Percentiles rank a stretch among this genome's conserved stretches.
Conservation (phyloP, 352 stramenopile species). For the Phytopythium montanum region DNA sequence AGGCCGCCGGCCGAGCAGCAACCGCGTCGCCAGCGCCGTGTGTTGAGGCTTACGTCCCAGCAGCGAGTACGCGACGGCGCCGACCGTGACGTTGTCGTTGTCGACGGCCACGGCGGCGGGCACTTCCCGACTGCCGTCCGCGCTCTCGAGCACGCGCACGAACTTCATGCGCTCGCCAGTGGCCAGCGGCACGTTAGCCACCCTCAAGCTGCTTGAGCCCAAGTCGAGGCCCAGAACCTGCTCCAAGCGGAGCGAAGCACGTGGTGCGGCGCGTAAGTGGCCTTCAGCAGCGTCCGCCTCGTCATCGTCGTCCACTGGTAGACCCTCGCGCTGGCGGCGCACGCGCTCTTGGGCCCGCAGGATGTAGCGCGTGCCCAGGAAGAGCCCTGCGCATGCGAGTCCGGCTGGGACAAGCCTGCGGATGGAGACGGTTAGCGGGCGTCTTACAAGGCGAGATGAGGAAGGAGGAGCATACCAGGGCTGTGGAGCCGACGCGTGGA, state of each 20-base stretch:
- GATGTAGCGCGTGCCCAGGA: slow-evolving; percentile 53
- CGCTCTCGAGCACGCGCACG: slow-evolving; percentile 51
- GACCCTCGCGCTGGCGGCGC: slow-evolving; percentile 30
- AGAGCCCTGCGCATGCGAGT: slow-evolving; percentile 38
- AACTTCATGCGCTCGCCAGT: slow-evolving; percentile 1
- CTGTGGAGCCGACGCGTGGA: slow-evolving; percentile 47
- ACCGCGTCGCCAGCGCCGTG: slow-evolving; percentile 45
- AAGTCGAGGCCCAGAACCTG: slow-evolving; percentile 59
- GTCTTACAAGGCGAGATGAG: neutral
- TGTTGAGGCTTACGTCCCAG: slow-evolving; percentile 53
- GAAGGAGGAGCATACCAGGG: slow-evolving; percentile 28
- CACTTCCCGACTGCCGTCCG: slow-evolving; percentile 47
- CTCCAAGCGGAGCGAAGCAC: slow-evolving; percentile 10
- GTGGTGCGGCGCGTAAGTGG: slow-evolving; percentile 12
- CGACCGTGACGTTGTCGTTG: slow-evolving; percentile 51
- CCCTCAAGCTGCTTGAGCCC: slow-evolving; percentile 46
- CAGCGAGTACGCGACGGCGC: slow-evolving; percentile 39
- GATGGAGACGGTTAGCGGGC: neutral
- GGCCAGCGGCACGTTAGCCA: slow-evolving; percentile 29
- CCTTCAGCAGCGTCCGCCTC: slow-evolving; percentile 14
- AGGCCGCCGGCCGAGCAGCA: slow-evolving; percentile 34
- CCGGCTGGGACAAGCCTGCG: slow-evolving; percentile 38
- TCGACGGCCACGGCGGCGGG: slow-evolving; percentile 56
- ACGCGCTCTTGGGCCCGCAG: slow-evolving; percentile 58
- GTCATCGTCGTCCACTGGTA: slow-evolving; percentile 37